Evolutionary conservation across 371 early-diverging fungal species (phyloP).

Genomic region (Mortierella sp.): DNA sequence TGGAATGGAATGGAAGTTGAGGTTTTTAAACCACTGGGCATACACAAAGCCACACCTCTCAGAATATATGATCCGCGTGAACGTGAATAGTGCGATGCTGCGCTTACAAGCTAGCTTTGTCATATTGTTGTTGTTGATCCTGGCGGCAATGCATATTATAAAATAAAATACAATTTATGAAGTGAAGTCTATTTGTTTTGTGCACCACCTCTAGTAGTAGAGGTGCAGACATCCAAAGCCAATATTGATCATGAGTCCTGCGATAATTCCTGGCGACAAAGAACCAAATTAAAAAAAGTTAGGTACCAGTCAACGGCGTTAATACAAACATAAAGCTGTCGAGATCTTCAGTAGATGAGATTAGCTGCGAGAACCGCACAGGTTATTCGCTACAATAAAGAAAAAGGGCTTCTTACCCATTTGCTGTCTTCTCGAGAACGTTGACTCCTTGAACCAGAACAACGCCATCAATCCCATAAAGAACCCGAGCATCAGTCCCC

Average conservation of each 20-base stretch:
- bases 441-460: slow-evolving; percentile 77
- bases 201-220: slow-evolving; percentile 58
- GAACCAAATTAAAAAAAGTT: too few species aligned
- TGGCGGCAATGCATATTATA: too few species aligned
- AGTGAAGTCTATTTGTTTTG: too few species aligned
- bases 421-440: slow-evolving; percentile 75
- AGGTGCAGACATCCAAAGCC: slow-evolving; percentile 73
- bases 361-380: not conserved
- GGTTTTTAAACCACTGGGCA: not conserved
- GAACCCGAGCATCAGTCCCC: slow-evolving; percentile 75
- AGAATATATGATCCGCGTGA: not conserved
- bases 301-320: too few species aligned
- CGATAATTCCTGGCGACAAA: slow-evolving; percentile 62
- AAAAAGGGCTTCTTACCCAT: slow-evolving; percentile 62
- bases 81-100: not conserved
- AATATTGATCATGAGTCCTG: slow-evolving; percentile 77
- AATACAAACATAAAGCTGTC: too few species aligned
- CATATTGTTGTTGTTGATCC: too few species aligned
- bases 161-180: too few species aligned
- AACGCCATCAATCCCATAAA: slow-evolving; percentile 75
- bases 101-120: too few species aligned
- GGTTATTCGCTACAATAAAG: not conserved
- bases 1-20: not conserved
- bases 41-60: slow-evolving; percentile 3
- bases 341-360: not conserved